phyloP scores from a whole-genome alignment of 495 filamentous ascomycete genomes.

The Aspergillus conjunctus region DNA sequence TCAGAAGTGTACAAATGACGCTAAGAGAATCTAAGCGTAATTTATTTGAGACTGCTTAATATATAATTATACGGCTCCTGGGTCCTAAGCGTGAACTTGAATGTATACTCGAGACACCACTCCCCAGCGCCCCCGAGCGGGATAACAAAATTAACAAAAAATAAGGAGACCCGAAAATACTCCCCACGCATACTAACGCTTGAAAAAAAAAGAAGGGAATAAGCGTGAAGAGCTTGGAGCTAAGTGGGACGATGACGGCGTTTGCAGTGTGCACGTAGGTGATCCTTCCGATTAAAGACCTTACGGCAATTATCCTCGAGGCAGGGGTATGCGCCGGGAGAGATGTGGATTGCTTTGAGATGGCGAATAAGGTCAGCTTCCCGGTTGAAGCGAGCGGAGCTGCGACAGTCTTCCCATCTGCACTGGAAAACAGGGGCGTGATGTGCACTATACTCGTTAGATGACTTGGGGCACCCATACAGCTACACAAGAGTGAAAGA shows the following conservation, averaged over 20 bases:
- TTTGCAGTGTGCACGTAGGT: constrained; percentile 3
- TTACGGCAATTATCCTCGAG: constrained; percentile 4
- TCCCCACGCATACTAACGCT: neutral
- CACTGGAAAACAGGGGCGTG: neutral
- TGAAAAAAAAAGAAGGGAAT: neutral
- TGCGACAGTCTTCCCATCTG: constrained; percentile 8
- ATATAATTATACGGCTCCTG: no score
- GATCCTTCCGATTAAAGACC: constrained; percentile 13
- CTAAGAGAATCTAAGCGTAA: no score
- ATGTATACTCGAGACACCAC: no score
- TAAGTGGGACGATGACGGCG: constrained; percentile 1
- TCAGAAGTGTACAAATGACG: no score
- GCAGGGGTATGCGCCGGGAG: constrained; percentile 10
- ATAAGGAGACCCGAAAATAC: neutral
- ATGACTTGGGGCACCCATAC: neutral
- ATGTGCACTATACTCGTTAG: neutral
- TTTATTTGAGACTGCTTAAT: no score
- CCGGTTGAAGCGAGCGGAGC: neutral
- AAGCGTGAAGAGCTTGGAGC: neutral
- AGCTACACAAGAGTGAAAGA: neutral
- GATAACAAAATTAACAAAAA: no score
- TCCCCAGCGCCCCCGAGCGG: no score
- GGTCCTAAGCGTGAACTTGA: no score
- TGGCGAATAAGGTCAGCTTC: constrained; percentile 12
- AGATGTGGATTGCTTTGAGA: constrained; percentile 13